phyloP scores from a whole-genome alignment of 1,139 yeast species.

The Arxiozyma slooffiae region DNA sequence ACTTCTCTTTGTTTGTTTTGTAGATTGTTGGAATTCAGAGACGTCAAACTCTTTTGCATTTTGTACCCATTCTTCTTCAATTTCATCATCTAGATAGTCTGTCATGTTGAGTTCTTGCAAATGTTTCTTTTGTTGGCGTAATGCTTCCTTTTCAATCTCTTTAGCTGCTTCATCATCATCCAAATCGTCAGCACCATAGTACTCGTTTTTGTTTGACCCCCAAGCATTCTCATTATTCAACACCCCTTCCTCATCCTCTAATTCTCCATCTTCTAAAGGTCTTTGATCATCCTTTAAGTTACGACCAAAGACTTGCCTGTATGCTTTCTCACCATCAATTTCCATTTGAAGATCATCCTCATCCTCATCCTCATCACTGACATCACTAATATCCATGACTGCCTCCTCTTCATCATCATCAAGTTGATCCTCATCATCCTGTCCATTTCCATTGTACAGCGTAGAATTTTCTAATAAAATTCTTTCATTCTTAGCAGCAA shows the following conservation, averaged over 20 bases:
- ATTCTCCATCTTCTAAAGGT: conserved; percentile 32
- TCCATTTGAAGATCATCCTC: conserved; percentile 42
- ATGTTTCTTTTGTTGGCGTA: conserved; percentile 79
- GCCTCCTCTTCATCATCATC: conserved; percentile 45
- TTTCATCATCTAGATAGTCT: conserved; percentile 77
- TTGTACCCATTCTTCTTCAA: conserved; percentile 60
- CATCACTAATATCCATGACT: conserved; percentile 35
- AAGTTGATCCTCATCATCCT: conserved; percentile 15
- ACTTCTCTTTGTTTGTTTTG: conserved; percentile 29
- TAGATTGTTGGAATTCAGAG: conserved; percentile 32
- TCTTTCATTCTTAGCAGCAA: conserved; percentile 57
- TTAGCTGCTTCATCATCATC: conserved; percentile 74
- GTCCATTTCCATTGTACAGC: conserved; percentile 24
- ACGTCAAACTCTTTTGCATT: conserved; percentile 35
- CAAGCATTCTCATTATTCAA: conserved; percentile 59
- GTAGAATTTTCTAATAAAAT: conserved; percentile 53
- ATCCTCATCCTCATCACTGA: conserved; percentile 27
- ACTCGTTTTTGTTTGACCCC: conserved; percentile 68
- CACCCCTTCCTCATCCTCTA: conserved; percentile 39
- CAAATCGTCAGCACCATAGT: conserved; percentile 71
- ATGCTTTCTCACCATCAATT: conserved; percentile 35
- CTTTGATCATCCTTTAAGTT: conserved; percentile 30
- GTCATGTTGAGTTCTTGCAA: conserved; percentile 69
- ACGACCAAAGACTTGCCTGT: conserved; percentile 33
- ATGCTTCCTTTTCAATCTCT: conserved; percentile 78